Base-by-base conservation (phyloP, 2,329 filamentous ascomycete species). In the Colletotrichum gloeosporioides region DNA sequence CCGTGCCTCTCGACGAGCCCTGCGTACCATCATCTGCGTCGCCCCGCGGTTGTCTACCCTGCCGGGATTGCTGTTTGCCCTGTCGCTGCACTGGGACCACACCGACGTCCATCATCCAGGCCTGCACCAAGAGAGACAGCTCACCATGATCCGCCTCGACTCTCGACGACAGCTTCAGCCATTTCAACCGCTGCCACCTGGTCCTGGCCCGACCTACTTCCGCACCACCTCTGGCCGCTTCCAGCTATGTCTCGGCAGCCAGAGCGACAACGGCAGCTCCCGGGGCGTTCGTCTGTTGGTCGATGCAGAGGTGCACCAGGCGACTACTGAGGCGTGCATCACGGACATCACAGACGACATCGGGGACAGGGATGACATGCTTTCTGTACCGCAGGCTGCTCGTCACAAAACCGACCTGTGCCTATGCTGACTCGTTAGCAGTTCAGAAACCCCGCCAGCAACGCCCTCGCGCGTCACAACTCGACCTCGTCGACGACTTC, bases 391-490 rank as follows among this genome's bases (percentile, higher is more conserved):
- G 8, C 57, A 31, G 62, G 18, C 32, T 44, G 62, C 55, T 68
- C 34, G 57, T 66, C 44, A 25, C 8, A 34, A 59, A 34, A 29
- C 31, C 55, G 27, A 27, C 34, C 31, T n/a, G 32, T 68, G 55
- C 55, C 44, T 10, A 29, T 36, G 69, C 73, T 76, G 64, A 76
- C 73, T 73, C 57, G 57, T 8, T 80, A 13, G 25, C 80, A 84
- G 83, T 81, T 86, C 65, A 86, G 85, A 76, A 82, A 79, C 39
- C 65, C 74, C 25, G 34, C 66, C 27, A 70, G 44, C 44, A 53
- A 53, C 44, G 44, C 44, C 9, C 53, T 77, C 25, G 36, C 85
- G 39, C 86, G 88, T 77, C 85, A 86, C 84, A 85, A 79, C 84
- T 83, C 64, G 85, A 86, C 77, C 10, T 64, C 79, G 59, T 64